These are phyloP conservation scores for Zymoseptoria passerinii DNA, from an alignment of 2,329 filamentous ascomycete species.

Conservation along the genomic window DNA sequence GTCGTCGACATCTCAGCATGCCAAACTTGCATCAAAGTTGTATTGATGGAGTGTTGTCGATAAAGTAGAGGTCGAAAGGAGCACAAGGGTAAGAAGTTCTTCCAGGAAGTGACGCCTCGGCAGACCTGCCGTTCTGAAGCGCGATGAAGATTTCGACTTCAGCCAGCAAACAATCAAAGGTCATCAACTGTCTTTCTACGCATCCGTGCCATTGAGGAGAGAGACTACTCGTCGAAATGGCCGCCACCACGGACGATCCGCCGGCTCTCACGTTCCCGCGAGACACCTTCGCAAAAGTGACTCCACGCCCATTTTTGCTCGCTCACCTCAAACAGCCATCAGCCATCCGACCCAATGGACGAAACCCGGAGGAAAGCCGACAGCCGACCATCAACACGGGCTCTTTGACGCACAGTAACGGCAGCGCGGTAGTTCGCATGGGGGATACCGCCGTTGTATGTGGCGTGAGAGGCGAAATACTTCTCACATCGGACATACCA, in stretches of 20 bases:
- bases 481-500: conserved; percentile 66
- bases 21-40: neutral
- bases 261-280: conserved; percentile 45
- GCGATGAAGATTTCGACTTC: neutral
- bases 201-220: neutral
- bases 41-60: neutral
- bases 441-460: conserved; percentile 94
- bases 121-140: neutral
- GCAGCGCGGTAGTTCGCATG: conserved; percentile 76
- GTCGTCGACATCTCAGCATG: neutral
- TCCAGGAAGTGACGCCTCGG: neutral
- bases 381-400: conserved; percentile 69
- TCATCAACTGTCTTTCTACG: neutral
- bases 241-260: conserved; percentile 1
- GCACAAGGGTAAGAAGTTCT: neutral
- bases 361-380: conserved; percentile 61
- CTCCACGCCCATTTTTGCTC: conserved; percentile 80
- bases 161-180: neutral
- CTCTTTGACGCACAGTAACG: conserved; percentile 80
- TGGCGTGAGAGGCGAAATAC: conserved; percentile 77
- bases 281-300: conserved; percentile 78
- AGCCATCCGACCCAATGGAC: conserved; percentile 72
- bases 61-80: neutral
- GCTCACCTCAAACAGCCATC: conserved; percentile 67
- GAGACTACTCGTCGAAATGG: neutral